Evolutionary conservation across 192 early-diverging fungal species (phyloP), one percentile per base, ranked within the genome.

Genomic region (Podila epigama): DNA sequence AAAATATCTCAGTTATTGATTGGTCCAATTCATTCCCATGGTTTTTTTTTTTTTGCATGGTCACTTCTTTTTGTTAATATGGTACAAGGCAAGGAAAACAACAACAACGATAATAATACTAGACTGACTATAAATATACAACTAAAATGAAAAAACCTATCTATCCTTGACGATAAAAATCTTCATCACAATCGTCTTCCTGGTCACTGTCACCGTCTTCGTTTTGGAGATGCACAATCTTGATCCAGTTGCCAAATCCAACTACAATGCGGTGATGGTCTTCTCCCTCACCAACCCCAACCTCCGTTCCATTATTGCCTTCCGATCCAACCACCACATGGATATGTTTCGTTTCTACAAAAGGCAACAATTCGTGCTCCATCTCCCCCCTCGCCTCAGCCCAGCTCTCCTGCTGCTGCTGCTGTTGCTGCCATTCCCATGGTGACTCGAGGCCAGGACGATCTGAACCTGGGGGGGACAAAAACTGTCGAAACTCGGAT

Each of bases 171-270:
- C n/a, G n/a, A n/a, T n/a, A n/a, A n/a, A n/a, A n/a, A n/a, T n/a
- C 25, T 11, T n/a, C 13, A 35, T 3, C 31, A 50, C 50, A 36
- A 8, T 22, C 28, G 27, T 7, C 41, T n/a, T 57, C 29, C 65
- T 34, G n/a, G 16, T 58, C 54, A 27, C 39, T 41, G 22, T 73
- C 72, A 4, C 59, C 65, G 6, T 77, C 73, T 12, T 77, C 73
- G 36, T 64, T 63, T 37, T 64, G 60, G 0, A 77, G 33, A 3
- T 61, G 66, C 1, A 77, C 66, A 36, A 77, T 55, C 61, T 77
- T 77, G 60, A 77, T 62, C 40, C 63, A 77, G 41, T 77, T 77
- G 11, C 73, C 73, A 39, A 68, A 77, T 12, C 73, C 73, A n/a
- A 77, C 41, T 7, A 77, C 66, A 58, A 77, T 58, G 28, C 68